phyloP scores from a whole-genome alignment of 2,329 filamentous ascomycete species.

The Blastomyces gilchristii region DNA sequence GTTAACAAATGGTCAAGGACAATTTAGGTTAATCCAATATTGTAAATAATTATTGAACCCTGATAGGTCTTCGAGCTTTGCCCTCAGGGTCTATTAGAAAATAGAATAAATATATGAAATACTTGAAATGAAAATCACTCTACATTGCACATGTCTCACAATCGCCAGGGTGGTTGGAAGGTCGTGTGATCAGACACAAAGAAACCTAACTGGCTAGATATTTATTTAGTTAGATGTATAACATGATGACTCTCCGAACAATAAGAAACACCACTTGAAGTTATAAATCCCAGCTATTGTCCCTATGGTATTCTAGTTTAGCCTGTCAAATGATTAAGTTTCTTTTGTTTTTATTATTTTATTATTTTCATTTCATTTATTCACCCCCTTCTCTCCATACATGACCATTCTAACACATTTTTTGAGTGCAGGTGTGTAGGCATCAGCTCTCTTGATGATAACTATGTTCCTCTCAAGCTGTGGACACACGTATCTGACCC shows the following conservation, averaged over 20 bases:
- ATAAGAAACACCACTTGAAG: constrained; percentile 1
- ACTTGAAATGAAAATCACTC: too few species aligned
- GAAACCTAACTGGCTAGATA: not conserved
- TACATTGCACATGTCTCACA: too few species aligned
- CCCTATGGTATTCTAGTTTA: not conserved
- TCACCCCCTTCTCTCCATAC: not conserved
- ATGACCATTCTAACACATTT: not conserved
- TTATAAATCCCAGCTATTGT: not conserved
- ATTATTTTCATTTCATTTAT: not conserved
- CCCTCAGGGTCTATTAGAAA: not conserved
- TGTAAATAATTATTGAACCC: not conserved
- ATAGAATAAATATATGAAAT: too few species aligned
- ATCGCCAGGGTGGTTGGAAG: too few species aligned
- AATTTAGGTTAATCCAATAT: not conserved
- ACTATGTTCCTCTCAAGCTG: not conserved
- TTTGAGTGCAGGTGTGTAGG: not conserved
- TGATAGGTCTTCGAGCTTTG: not conserved
- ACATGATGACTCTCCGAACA: not conserved
- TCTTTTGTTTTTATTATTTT: not conserved
- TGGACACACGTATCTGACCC: too few species aligned
- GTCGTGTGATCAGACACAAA: not conserved
- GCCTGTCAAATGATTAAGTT: not conserved
- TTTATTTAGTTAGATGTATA: not conserved
- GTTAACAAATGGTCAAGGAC: too few species aligned
- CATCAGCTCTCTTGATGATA: not conserved